These are phyloP conservation scores for Cyberlindnera xylosilytica DNA, from an alignment of 805 yeast genomes.

Conservation along the genomic window DNA sequence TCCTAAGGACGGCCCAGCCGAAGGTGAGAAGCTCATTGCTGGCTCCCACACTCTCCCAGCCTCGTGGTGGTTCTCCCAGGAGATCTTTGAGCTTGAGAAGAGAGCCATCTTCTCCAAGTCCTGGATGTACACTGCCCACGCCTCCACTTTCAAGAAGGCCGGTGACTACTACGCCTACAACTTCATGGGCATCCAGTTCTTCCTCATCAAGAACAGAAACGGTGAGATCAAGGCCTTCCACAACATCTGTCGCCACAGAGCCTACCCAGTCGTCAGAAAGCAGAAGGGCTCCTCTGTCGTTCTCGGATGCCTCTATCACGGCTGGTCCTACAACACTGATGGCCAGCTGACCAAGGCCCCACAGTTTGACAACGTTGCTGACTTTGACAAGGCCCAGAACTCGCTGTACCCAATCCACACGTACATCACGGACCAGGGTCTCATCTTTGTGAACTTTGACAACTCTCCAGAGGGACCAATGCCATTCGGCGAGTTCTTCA, in stretches of 20 bases:
- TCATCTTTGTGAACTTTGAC: conserved; percentile 55
- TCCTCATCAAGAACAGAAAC: conserved; percentile 50
- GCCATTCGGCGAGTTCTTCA: conserved; percentile 51
- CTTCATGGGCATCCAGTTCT: conserved; percentile 52
- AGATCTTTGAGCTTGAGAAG: conserved; percentile 55
- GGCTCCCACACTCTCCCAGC: conserved; percentile 58
- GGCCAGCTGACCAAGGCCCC: conserved; percentile 61
- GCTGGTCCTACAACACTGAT: conserved; percentile 64
- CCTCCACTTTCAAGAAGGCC: conserved; percentile 50
- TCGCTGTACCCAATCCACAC: conserved; percentile 53
- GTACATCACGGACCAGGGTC: conserved; percentile 53
- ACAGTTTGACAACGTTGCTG: conserved; percentile 56
- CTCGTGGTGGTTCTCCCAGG: conserved; percentile 63
- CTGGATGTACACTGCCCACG: conserved; percentile 54
- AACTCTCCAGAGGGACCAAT: conserved; percentile 33
- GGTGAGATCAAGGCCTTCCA: conserved; percentile 58
- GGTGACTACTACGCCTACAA: conserved; percentile 55
- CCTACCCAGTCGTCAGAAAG: conserved; percentile 58
- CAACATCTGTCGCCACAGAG: conserved; percentile 64
- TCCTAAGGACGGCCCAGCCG: conserved; percentile 26
- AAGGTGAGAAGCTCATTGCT: conserved; percentile 27
- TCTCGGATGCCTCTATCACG: conserved; percentile 60
- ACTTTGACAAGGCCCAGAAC: conserved; percentile 53
- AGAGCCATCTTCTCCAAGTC: conserved; percentile 53
- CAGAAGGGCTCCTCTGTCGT: conserved; percentile 56